Conservation (phyloP, 2,329 filamentous ascomycete species). For the Didymosphaeria variabile region DNA sequence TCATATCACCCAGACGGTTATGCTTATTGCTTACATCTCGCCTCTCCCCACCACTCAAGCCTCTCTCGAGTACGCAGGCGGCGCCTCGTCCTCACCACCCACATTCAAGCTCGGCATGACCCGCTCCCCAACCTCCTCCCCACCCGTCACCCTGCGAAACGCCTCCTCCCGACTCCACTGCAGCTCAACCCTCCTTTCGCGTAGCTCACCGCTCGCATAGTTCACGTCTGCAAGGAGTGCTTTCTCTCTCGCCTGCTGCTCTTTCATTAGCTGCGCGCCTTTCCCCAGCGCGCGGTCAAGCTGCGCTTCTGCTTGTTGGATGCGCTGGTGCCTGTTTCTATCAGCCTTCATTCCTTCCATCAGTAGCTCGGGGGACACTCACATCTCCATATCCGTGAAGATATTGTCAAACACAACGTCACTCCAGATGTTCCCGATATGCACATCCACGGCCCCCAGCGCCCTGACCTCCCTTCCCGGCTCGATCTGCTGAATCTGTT, state of each 20-base stretch:
- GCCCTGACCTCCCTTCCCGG: slow-evolving; percentile 43
- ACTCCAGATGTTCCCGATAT: slow-evolving; percentile 57
- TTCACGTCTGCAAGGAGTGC: slow-evolving; percentile 34
- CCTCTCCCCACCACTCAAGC: background rate
- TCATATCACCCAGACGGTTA: background rate
- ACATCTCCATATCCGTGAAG: slow-evolving; percentile 61
- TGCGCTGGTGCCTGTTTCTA: slow-evolving; percentile 53
- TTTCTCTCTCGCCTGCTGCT: slow-evolving; percentile 41
- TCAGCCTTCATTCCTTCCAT: background rate
- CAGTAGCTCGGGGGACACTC: background rate
- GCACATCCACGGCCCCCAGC: slow-evolving; percentile 55
- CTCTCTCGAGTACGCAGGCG: slow-evolving; percentile 10
- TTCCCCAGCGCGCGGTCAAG: slow-evolving; percentile 29
- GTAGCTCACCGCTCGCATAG: slow-evolving; percentile 43
- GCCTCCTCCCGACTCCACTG: slow-evolving; percentile 58
- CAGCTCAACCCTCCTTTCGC: slow-evolving; percentile 45
- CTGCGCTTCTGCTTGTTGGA: slow-evolving; percentile 55
- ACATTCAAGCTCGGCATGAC: background rate
- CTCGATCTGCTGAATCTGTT: slow-evolving; percentile 54
- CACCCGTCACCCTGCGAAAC: slow-evolving; percentile 49
- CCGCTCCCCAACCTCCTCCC: slow-evolving; percentile 11
- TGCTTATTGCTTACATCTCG: background rate
- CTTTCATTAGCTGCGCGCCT: slow-evolving; percentile 46
- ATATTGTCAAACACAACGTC: slow-evolving; percentile 67
- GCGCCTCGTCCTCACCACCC: slow-evolving; percentile 7